phyloP scores from a whole-genome alignment of 2,329 filamentous ascomycete genomes.

The Trichoderma sp. region DNA sequence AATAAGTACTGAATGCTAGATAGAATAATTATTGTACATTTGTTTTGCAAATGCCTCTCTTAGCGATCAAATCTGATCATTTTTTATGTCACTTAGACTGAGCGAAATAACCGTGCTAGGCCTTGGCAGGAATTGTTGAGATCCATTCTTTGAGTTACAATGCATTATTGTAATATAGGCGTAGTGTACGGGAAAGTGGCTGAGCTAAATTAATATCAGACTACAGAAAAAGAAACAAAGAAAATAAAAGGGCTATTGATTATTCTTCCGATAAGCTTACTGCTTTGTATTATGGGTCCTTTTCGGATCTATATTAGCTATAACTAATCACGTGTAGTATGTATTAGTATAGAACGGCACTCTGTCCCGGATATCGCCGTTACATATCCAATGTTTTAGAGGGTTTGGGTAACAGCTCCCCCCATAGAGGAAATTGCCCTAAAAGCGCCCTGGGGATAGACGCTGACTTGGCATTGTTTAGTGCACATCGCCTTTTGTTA shows the following conservation, averaged over 20 bases:
- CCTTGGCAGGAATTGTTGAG: not conserved
- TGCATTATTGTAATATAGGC: too few relatives aligned
- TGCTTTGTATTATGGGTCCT: too few relatives aligned
- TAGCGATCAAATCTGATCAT: not conserved
- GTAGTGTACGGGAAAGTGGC: too few relatives aligned
- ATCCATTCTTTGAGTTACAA: not conserved
- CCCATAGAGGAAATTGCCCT: not conserved
- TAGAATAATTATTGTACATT: not conserved
- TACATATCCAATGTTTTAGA: not conserved
- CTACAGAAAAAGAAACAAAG: too few relatives aligned
- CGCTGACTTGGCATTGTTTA: not conserved
- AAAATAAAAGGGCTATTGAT: too few relatives aligned
- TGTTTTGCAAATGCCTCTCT: not conserved
- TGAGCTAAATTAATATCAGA: not conserved
- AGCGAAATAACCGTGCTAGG: not conserved
- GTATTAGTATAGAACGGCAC: too few relatives aligned
- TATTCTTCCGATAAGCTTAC: too few relatives aligned
- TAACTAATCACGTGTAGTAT: too few relatives aligned
- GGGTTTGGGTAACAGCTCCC: not conserved
- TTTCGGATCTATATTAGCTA: too few relatives aligned
- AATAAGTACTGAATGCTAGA: too few relatives aligned
- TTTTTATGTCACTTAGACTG: not conserved
- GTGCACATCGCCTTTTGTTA: not conserved
- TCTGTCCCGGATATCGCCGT: not conserved
- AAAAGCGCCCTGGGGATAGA: not conserved